These are phyloP conservation scores for Saccharomycopsis sp. DNA, from an alignment of 805 yeast species.

Conservation along the genomic window DNA sequence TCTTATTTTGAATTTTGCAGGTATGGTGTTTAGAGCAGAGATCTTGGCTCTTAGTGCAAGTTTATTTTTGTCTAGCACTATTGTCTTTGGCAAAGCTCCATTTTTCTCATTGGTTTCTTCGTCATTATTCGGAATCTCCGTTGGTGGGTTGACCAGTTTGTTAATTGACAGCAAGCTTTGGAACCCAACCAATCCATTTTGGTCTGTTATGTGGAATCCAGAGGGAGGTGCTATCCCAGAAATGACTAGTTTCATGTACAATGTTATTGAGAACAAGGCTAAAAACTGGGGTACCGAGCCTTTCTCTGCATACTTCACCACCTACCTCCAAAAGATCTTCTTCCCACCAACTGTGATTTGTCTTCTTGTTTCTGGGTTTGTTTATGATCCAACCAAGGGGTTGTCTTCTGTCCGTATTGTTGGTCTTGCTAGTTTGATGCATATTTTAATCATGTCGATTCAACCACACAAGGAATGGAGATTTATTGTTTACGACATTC, in stretches of 20 bases:
- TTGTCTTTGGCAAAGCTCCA: constrained; percentile 39
- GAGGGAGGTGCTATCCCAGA: constrained; percentile 55
- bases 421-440: constrained; percentile 43
- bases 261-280: constrained; percentile 68
- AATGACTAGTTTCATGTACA: constrained; percentile 59
- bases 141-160: constrained; percentile 42
- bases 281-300: constrained; percentile 84
- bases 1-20: constrained; percentile 47
- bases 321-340: constrained; percentile 28
- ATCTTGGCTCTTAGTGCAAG: constrained; percentile 46
- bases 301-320: constrained; percentile 51
- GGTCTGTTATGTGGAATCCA: constrained; percentile 26
- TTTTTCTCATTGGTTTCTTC: constrained; percentile 33
- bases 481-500: constrained; percentile 69
- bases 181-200: constrained; percentile 79
- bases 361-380: constrained; percentile 60
- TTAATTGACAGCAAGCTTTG: constrained; percentile 71
- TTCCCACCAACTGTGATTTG: constrained; percentile 63
- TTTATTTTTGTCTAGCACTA: constrained; percentile 38
- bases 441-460: constrained; percentile 55
- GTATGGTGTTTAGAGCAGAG: constrained; percentile 68
- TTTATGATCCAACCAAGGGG: constrained; percentile 56
- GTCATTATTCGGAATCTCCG: constrained; percentile 38
- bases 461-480: constrained; percentile 96
- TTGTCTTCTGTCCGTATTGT: constrained; percentile 34